These are phyloP conservation scores for Alternaria brassicicola DNA, from an alignment of 2,329 filamentous ascomycete genomes.

Conservation along the genomic window DNA sequence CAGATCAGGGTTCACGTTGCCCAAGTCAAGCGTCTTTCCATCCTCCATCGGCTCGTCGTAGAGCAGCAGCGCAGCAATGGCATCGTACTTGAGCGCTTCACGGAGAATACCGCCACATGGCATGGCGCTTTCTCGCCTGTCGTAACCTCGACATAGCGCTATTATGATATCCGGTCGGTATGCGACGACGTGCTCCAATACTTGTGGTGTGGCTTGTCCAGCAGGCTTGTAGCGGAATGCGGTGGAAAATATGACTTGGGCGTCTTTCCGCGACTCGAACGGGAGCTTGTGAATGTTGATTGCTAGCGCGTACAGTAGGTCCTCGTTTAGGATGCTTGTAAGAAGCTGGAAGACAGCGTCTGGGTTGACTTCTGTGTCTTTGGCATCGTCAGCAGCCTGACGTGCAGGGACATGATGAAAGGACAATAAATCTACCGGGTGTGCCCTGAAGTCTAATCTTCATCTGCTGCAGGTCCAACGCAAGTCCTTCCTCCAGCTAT, in stretches of 20 bases:
- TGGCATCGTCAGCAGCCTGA: slow-evolving; percentile 19
- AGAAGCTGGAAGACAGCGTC: slow-evolving; percentile 89
- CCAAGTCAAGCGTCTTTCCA: slow-evolving; percentile 76
- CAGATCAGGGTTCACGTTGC: slow-evolving; percentile 75
- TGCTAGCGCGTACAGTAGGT: slow-evolving; percentile 84
- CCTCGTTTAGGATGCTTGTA: slow-evolving; percentile 83
- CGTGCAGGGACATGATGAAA: not conserved
- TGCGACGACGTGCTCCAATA: slow-evolving; percentile 86
- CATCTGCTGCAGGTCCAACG: slow-evolving; percentile 86
- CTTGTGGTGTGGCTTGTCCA: slow-evolving; percentile 75
- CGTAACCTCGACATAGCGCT: slow-evolving; percentile 87
- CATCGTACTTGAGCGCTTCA: slow-evolving; percentile 89
- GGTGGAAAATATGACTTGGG: slow-evolving; percentile 93
- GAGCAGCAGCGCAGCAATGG: slow-evolving; percentile 86
- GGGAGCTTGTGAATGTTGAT: slow-evolving; percentile 82
- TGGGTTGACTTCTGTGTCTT: slow-evolving; percentile 84
- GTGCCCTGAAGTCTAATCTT: slow-evolving; percentile 93
- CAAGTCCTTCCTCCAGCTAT: slow-evolving; percentile 83
- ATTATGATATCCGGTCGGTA: slow-evolving; percentile 86
- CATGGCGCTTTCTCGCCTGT: slow-evolving; percentile 87
- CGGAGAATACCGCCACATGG: slow-evolving; percentile 87
- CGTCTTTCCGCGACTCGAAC: slow-evolving; percentile 95
- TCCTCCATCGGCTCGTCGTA: slow-evolving; percentile 84
- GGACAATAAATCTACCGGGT: slow-evolving; percentile 65
- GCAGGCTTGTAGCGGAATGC: slow-evolving; percentile 87